Percentiles rank a stretch among this genome's conserved stretches.
Conservation (phyloP, 257 asterid species). For the Nicotiana knightiana region DNA sequence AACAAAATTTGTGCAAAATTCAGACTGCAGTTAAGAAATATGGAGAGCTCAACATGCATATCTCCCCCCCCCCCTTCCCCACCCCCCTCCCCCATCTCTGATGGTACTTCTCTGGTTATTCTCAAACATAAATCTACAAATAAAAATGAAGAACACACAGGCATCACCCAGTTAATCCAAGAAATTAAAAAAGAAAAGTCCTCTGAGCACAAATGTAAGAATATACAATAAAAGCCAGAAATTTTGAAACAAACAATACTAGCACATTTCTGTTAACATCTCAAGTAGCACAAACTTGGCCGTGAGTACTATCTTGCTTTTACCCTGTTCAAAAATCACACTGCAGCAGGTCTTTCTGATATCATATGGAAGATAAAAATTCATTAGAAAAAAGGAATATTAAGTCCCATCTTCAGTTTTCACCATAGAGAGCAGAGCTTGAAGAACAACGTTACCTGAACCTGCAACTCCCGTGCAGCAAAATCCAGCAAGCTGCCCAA, state of each 20-base stretch:
- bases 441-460: slow-evolving; percentile 56
- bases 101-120: background rate
- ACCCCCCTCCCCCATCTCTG: background rate
- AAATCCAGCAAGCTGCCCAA: slow-evolving; percentile 90
- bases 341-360: background rate
- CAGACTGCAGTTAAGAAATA: background rate
- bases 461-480: slow-evolving; percentile 90
- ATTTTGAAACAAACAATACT: background rate
- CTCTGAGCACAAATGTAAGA: background rate
- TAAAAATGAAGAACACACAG: background rate
- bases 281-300: background rate
- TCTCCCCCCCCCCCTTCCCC: background rate
- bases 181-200: background rate
- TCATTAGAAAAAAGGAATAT: slow-evolving; percentile 10
- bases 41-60: background rate
- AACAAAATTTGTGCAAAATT: background rate
- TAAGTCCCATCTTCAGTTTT: slow-evolving; percentile 12
- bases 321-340: background rate
- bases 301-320: background rate
- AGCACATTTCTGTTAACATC: background rate
- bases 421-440: slow-evolving; percentile 12
- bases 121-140: background rate
- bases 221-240: background rate
- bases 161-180: background rate
- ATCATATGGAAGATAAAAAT: background rate